phyloP scores from a whole-genome alignment of 108 stramenopile species.

The Cyclotella sp. region DNA sequence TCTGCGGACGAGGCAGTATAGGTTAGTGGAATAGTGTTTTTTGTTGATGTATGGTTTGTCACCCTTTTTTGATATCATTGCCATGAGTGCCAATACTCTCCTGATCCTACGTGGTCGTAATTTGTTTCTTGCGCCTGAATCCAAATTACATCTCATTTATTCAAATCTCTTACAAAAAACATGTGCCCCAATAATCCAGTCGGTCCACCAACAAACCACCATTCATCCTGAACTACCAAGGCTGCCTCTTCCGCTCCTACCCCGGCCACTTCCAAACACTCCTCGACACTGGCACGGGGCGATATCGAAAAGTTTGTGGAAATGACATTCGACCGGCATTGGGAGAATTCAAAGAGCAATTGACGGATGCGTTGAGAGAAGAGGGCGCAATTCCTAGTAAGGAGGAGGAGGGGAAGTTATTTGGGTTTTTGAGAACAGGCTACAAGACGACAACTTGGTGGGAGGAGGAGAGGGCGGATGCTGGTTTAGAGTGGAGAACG shows the following conservation, averaged over 20 bases:
- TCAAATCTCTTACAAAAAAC: neutral
- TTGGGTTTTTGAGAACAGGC: constrained; percentile 86
- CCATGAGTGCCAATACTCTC: too few relatives aligned
- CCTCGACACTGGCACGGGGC: constrained; percentile 89
- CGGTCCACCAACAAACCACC: constrained; percentile 83
- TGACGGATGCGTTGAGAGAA: constrained; percentile 84
- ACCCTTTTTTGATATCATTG: too few relatives aligned
- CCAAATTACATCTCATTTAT: neutral
- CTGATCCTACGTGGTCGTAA: neutral
- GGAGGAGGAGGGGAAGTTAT: constrained; percentile 72
- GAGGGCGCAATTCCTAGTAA: constrained; percentile 68
- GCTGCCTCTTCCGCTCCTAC: constrained; percentile 93
- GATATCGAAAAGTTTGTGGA: constrained; percentile 76
- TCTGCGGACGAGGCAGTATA: constrained; percentile 93
- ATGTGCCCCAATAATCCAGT: constrained; percentile 16
- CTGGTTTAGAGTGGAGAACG: constrained; percentile 81
- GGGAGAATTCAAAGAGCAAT: constrained; percentile 90
- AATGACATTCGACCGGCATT: constrained; percentile 77
- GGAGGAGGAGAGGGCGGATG: constrained; percentile 88
- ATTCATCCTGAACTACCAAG: constrained; percentile 94
- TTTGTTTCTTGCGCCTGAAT: neutral
- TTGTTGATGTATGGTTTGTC: too few relatives aligned
- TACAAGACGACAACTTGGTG: constrained; percentile 94
- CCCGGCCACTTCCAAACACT: constrained; percentile 92
- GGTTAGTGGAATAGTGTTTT: neutral